Evolutionary conservation across 345 rosid species (phyloP).

Genomic region (Aegle marmelos): DNA sequence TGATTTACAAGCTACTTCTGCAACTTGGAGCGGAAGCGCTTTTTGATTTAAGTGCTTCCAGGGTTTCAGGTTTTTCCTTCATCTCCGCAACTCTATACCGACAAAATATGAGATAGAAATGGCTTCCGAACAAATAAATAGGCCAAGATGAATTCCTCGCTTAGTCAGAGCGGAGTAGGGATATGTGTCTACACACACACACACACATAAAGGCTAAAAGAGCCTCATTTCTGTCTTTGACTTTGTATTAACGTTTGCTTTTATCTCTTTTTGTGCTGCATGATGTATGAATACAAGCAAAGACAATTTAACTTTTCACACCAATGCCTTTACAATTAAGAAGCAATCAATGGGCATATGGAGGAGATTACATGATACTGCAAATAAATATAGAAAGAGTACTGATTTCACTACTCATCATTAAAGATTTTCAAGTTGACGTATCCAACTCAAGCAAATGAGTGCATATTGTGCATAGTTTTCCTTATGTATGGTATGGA

Average conservation of each 20-base stretch:
- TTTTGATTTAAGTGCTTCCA: not conserved
- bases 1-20: not conserved
- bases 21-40: not conserved
- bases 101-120: conserved; percentile 22
- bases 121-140: not conserved
- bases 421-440: not conserved
- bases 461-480: not conserved
- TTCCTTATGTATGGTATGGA: not conserved
- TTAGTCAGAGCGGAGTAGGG: no score
- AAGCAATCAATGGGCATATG: not conserved
- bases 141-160: no score
- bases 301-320: not conserved
- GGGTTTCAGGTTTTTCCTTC: not conserved
- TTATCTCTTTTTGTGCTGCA: no score
- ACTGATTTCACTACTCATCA: not conserved
- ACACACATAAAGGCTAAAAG: no score
- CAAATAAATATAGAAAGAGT: not conserved
- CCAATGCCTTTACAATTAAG: not conserved
- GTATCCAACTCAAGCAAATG: not conserved
- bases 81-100: conserved; percentile 11
- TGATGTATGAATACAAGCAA: no score
- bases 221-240: no score
- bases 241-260: no score
- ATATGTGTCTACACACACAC: no score
- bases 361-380: not conserved